A percentile compares a stretch with the other conserved stretches of the same genome.
These are phyloP conservation scores for Ophiostoma quercus DNA, from an alignment of 2,329 filamentous ascomycete species.

Conservation along the genomic window DNA sequence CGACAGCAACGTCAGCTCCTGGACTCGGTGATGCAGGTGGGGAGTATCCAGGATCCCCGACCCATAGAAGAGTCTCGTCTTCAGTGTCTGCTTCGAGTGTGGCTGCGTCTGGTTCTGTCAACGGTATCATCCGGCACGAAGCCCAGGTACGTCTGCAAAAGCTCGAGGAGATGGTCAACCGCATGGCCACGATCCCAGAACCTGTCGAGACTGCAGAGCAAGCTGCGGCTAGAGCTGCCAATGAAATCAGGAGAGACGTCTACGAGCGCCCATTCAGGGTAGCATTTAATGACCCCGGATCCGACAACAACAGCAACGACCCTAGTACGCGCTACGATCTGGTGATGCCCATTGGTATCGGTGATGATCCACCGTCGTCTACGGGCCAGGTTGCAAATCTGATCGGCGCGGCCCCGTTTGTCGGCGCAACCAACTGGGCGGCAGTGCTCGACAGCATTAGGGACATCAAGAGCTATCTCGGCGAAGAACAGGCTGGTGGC, in stretches of 20 bases:
- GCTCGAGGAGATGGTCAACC: conserved; percentile 41
- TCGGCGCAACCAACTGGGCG: conserved; percentile 40
- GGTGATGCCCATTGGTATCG: not conserved
- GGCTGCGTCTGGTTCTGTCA: not conserved
- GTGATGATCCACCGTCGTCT: not conserved
- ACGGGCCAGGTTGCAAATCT: conserved; percentile 14
- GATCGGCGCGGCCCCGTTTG: conserved; percentile 30
- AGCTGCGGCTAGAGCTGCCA: not conserved
- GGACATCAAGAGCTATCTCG: conserved; percentile 39
- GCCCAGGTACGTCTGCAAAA: conserved; percentile 39
- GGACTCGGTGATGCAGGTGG: not conserved
- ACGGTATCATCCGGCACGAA: conserved; percentile 30
- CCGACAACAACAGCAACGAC: not conserved
- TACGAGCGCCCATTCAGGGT: not conserved
- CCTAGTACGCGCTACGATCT: not conserved
- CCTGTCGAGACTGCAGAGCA: not conserved
- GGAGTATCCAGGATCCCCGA: not conserved
- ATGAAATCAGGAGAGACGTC: not conserved
- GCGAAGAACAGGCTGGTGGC: conserved; percentile 12
- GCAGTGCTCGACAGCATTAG: conserved; percentile 41
- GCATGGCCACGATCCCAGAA: not conserved
- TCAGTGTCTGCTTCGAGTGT: not conserved
- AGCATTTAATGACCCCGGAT: not conserved
- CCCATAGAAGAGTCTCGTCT: not conserved
- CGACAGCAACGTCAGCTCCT: not conserved